phyloP scores from a whole-genome alignment of 2,329 filamentous ascomycete genomes.

The Microcyclospora pomicola region DNA sequence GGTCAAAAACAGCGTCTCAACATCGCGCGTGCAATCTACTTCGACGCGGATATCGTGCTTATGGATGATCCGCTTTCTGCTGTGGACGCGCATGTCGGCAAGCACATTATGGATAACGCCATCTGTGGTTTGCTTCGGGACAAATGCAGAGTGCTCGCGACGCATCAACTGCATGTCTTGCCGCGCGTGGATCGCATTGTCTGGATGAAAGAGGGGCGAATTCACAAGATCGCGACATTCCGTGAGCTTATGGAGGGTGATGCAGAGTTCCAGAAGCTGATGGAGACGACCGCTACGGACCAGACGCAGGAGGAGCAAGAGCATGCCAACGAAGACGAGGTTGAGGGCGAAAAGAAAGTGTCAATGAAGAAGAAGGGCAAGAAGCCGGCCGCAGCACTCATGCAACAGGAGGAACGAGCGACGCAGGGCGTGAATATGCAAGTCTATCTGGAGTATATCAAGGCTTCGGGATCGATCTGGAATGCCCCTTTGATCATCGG shows the following conservation, averaged over 20 bases:
- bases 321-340: constrained; percentile 31
- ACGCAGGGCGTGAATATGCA: constrained; percentile 64
- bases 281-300: constrained; percentile 64
- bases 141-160: constrained; percentile 84
- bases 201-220: constrained; percentile 76
- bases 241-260: constrained; percentile 72
- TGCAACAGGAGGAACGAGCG: constrained; percentile 62
- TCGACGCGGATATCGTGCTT: constrained; percentile 47
- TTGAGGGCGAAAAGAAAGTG: constrained; percentile 45
- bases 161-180: constrained; percentile 88
- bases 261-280: constrained; percentile 63
- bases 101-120: constrained; percentile 78
- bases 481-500: constrained; percentile 51
- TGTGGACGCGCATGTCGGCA: constrained; percentile 45
- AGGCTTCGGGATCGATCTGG: constrained; percentile 56
- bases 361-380: constrained; percentile 40
- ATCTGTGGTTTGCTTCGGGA: constrained; percentile 78
- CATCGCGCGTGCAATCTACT: constrained; percentile 67
- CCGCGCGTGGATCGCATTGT: constrained; percentile 83
- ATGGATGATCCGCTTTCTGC: constrained; percentile 52
- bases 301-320: constrained; percentile 38
- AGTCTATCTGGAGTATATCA: constrained; percentile 66
- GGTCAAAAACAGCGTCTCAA: constrained; percentile 93
- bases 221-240: constrained; percentile 79
- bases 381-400: constrained; percentile 43